Percentiles rank a stretch among this genome's conserved stretches.
Conservation (phyloP, 208 protist genomes). For the Wallacemonas sp. region DNA sequence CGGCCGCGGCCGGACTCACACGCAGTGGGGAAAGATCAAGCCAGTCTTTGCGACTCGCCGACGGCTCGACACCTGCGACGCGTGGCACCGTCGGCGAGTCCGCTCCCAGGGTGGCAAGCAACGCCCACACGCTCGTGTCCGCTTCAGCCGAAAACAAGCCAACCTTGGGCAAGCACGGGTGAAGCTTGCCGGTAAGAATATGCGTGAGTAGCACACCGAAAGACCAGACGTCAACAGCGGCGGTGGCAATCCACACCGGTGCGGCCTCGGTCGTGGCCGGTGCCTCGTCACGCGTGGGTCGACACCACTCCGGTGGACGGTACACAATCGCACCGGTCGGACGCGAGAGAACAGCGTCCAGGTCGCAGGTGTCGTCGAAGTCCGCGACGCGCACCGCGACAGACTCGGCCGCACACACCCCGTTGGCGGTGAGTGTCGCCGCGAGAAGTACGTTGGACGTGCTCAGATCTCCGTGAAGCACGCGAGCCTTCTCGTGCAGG, state of each 20-base stretch:
- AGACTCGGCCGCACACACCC: background rate
- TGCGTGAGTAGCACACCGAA: slow-evolving; percentile 47
- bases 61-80: background rate
- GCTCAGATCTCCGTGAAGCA: slow-evolving; percentile 65
- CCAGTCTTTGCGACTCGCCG: background rate
- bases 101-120: slow-evolving; percentile 11
- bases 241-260: background rate
- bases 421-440: background rate
- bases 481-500: slow-evolving; percentile 32
- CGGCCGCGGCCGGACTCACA: slow-evolving; percentile 5
- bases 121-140: slow-evolving; percentile 13
- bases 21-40: background rate
- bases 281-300: background rate
- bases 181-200: slow-evolving; percentile 25
- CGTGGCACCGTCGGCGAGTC: no score
- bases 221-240: slow-evolving; percentile 50
- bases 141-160: background rate
- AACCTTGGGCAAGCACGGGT: slow-evolving; percentile 19
- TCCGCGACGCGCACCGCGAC: background rate
- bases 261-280: background rate
- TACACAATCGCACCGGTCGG: slow-evolving; percentile 30
- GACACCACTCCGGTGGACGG: slow-evolving; percentile 30
- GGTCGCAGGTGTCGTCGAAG: slow-evolving; percentile 15
- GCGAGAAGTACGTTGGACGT: slow-evolving; percentile 49
- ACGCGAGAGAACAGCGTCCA: slow-evolving; percentile 15